A percentile compares a stretch with the other conserved stretches of the same genome.
phyloP scores from a whole-genome alignment of 2,329 filamentous ascomycete species.

The Nannizziopsis arthrosporioides region DNA sequence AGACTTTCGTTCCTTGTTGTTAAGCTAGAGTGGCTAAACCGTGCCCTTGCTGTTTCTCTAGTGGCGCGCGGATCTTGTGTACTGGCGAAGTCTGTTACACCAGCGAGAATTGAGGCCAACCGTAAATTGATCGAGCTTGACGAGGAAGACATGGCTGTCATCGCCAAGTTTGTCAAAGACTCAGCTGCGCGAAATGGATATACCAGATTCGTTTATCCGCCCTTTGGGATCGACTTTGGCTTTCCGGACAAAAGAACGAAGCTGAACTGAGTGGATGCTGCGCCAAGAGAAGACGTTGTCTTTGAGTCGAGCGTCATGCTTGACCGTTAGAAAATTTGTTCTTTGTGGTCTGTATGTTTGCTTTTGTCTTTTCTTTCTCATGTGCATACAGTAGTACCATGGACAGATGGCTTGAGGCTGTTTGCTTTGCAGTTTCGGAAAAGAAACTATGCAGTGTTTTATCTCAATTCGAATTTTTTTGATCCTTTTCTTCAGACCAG shows the following conservation, averaged over 20 bases:
- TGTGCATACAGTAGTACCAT: no score
- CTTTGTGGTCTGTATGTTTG: no score
- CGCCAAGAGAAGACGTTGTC: no score
- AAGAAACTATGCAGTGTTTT: no score
- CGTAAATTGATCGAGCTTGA: constrained; percentile 31
- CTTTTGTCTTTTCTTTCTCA: no score
- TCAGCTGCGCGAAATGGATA: constrained; percentile 20
- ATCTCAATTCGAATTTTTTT: no score
- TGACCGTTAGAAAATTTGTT: no score
- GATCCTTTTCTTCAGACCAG: no score
- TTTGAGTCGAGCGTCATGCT: no score
- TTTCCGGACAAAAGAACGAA: constrained; percentile 52
- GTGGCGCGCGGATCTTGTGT: constrained; percentile 15
- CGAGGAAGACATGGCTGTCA: constrained; percentile 27
- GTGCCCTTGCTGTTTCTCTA: background rate
- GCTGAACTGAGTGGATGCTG: background rate
- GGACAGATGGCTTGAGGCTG: no score
- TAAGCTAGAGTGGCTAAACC: background rate
- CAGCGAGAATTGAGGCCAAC: constrained; percentile 33
- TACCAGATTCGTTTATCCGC: constrained; percentile 52
- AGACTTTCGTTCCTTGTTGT: constrained; percentile 12
- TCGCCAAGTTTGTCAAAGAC: constrained; percentile 28
- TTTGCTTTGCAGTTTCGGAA: no score
- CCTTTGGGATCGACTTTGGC: constrained; percentile 57
- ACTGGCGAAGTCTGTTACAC: constrained; percentile 21